Evolutionary conservation across 305 asterid species (phyloP).

Genomic region (Fraxinus sp.): DNA sequence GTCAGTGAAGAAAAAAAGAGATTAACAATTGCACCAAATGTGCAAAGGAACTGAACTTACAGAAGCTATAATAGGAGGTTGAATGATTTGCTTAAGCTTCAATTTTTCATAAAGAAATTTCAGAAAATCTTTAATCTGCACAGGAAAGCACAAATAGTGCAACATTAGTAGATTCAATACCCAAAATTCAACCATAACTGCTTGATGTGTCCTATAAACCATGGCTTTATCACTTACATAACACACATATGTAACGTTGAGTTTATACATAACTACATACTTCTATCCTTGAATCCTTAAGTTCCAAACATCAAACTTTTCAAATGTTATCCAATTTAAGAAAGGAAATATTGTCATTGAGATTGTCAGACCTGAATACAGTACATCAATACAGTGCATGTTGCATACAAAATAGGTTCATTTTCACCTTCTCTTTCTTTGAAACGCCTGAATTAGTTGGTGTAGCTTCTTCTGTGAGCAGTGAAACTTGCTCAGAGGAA

Average conservation of each 20-base stretch:
- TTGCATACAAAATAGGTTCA: conserved; percentile 15
- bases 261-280: neutral
- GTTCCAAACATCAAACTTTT: conserved; percentile 2
- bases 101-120: conserved; percentile 69
- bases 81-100: conserved; percentile 95
- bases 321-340: neutral
- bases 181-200: neutral
- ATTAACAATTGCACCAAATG: neutral
- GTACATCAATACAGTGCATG: neutral
- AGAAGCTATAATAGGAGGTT: conserved; percentile 97
- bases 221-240: conserved; percentile 1
- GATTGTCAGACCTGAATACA: neutral
- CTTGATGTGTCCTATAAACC: neutral
- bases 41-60: conserved; percentile 53
- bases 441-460: conserved; percentile 38
- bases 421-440: conserved; percentile 54
- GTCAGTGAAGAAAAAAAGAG: neutral
- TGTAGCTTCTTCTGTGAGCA: conserved; percentile 55
- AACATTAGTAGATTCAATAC: conserved; percentile 16
- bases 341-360: conserved; percentile 10
- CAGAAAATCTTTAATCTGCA: conserved; percentile 70
- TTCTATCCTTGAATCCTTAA: conserved; percentile 6
- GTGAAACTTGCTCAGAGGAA: conserved; percentile 65
- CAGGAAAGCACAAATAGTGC: conserved; percentile 25
- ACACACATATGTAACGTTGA: neutral